Base-by-base conservation (phyloP, 2,329 filamentous ascomycete species). In the Aspergillus neoniger region DNA sequence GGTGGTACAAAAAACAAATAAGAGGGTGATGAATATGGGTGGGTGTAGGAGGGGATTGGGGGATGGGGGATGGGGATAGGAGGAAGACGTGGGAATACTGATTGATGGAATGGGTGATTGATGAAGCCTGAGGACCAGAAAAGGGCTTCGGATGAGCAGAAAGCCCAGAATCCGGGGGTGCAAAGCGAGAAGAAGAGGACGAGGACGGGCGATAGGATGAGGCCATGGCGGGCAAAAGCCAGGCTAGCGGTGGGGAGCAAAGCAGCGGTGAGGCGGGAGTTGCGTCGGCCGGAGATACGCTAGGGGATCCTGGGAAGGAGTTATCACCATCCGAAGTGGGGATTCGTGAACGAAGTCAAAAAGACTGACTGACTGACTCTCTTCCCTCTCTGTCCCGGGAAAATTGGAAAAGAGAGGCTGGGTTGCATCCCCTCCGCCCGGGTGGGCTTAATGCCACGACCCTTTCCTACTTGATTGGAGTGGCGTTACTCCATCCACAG, bases 191-290 rank as follows among this genome's bases (percentile, higher is more conserved):
- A 55, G 57, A 65, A 67, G 71, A 68, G 65, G 65, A 66, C 64
- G 62, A 63, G 57, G 65, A 62, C 69, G 66, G 68, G 64, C 67
- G 67, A 73, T 67, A 71, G 72, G 70, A 72, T 68, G 67, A 70
- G 60, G 65, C 65, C 66, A 69, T 69, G 65, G 63, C 57, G 58
- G 63, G 64, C 57, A 65, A 36, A 36, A 63, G 68, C 39, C 15
- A 30, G 41, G 38, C 41, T 74, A 70, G 72, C 75, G 77, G 78
- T 77, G 79, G 73, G 73, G 71, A 74, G 70, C 70, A 72, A 77
- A 78, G 73, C 74, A 76, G 76, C 76, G 76, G 76, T 78, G 76
- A 77, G 62, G 74, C 66, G 69, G 65, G 52, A 66, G 67, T 58
- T 61, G 67, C 57, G 67, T 69, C 61, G 60, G 59, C 57, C 59